These are phyloP conservation scores for Hanseniaspora mollemarum DNA, from an alignment of 805 yeast species.

Conservation along the genomic window DNA sequence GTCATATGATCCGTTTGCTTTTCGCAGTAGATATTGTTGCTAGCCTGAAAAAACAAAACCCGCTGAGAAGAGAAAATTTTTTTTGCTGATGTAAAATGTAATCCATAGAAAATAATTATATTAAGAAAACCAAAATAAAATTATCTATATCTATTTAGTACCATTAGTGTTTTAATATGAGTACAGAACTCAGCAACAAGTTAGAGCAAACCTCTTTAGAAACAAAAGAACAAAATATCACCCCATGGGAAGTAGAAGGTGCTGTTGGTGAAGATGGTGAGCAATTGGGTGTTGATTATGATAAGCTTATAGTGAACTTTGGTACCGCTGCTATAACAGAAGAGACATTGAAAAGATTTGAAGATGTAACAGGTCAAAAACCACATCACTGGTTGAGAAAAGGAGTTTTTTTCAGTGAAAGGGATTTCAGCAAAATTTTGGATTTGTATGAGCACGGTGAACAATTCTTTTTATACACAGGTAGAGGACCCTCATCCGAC, in stretches of 20 bases:
- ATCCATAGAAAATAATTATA: too few relatives aligned
- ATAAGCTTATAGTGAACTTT: slow-evolving; percentile 71
- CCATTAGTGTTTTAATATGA: too few relatives aligned
- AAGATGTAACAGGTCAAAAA: slow-evolving; percentile 69
- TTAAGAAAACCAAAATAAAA: too few relatives aligned
- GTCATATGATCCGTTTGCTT: too few relatives aligned
- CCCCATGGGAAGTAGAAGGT: slow-evolving; percentile 99
- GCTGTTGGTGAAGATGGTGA: slow-evolving; percentile 85
- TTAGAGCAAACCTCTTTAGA: slow-evolving; percentile 18
- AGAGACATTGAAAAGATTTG: slow-evolving; percentile 67
- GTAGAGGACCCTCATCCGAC: slow-evolving; percentile 92
- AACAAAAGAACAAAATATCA: slow-evolving; percentile 45
- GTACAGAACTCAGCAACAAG: slow-evolving; percentile 20
- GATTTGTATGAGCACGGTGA: slow-evolving; percentile 89
- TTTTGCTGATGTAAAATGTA: too few relatives aligned
- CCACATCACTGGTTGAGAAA: slow-evolving; percentile 86
- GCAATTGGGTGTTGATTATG: slow-evolving; percentile 84
- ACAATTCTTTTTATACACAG: slow-evolving; percentile 90
- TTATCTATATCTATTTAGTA: too few relatives aligned
- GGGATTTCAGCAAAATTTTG: slow-evolving; percentile 68
- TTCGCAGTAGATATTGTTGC: too few relatives aligned
- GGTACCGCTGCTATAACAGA: slow-evolving; percentile 66
- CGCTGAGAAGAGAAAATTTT: too few relatives aligned
- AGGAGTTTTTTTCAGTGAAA: slow-evolving; percentile 85
- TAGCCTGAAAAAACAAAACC: too few relatives aligned